These are phyloP conservation scores for Neospermospora avenae DNA, from an alignment of 2,329 filamentous ascomycete genomes.

Conservation along the genomic window DNA sequence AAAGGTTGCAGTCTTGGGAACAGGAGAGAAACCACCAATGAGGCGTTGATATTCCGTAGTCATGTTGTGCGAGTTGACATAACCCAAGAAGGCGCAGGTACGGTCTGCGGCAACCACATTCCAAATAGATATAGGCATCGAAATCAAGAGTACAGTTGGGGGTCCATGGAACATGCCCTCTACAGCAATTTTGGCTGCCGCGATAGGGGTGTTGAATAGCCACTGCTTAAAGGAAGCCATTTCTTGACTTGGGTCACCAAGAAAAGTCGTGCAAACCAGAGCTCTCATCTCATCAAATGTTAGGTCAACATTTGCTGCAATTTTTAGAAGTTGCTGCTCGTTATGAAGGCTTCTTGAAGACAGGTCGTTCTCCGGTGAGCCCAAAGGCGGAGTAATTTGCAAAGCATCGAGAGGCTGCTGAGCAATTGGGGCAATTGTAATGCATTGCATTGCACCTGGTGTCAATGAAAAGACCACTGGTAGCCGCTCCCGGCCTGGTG, in stretches of 20 bases:
- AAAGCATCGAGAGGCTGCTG: constrained; percentile 34
- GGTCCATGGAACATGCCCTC: constrained; percentile 67
- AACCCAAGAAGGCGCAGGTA: constrained; percentile 62
- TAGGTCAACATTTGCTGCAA: constrained; percentile 43
- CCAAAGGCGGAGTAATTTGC: constrained; percentile 29
- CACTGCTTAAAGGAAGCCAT: constrained; percentile 65
- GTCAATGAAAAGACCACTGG: constrained; percentile 56
- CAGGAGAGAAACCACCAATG: constrained; percentile 44
- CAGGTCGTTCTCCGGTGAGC: constrained; percentile 28
- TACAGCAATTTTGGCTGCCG: constrained; percentile 57
- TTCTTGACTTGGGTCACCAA: constrained; percentile 61
- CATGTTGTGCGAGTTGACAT: constrained; percentile 66
- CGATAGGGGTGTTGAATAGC: constrained; percentile 56
- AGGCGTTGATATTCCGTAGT: constrained; percentile 60
- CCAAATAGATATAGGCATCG: constrained; percentile 63
- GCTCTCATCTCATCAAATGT: constrained; percentile 61
- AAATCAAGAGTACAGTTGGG: constrained; percentile 63
- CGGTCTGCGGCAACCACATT: constrained; percentile 63
- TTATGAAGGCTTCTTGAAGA: constrained; percentile 22
- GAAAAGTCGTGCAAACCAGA: constrained; percentile 65
- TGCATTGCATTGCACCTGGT: constrained; percentile 48
- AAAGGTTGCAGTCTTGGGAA: constrained; percentile 42
- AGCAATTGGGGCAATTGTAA: constrained; percentile 46
- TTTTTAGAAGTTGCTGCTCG: constrained; percentile 26
- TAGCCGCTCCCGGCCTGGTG: constrained; percentile 34